Evolutionary conservation across 495 filamentous ascomycete genomes (phyloP), one percentile per base, ranked within the genome.

Genomic region (Penicillium dipodomyicola): DNA sequence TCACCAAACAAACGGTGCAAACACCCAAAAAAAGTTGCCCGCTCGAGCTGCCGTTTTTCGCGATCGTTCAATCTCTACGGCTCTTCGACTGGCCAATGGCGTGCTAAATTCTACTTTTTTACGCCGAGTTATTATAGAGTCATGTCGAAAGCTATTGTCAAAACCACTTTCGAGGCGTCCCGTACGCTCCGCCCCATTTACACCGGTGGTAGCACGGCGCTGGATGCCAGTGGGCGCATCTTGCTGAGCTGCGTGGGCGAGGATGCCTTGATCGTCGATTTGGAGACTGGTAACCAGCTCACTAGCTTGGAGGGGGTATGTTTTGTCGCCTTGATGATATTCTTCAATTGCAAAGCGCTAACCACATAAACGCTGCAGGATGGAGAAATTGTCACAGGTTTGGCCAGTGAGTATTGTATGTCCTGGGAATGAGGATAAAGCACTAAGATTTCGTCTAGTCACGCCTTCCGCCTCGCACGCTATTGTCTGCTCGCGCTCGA

Each of bases 141-240:
- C 58, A 81, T 80, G 79, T 76, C 78, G 41, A 72, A 78, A 71
- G 69, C 68, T 59, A 70, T 71, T 53, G 69, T 80, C 49, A 87
- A 90, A 78, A 97, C 92, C 23, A 95, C 95, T 40, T 99, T 96
- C 68, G 88, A 92, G 70, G 82, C 87, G 52, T 78, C 77, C 58
- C 83, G 86, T 57, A 85, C 88, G 23, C 90, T 99, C 43, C 90
- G 91, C 62, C 95, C 94, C 35, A 91, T 97, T 43, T 96, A 93
- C 70, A 95, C 92, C 29, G 93, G 94, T 54, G 94, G 94, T 47
- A 86, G 86, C 64, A 87, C 93, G 59, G 85, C 90, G 37, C 81
- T 97, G 42, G 89, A 92, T 78, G 78, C 83, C 71, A 84, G 82
- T 73, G 93, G 92, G 39, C 84, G 85, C 59, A 81, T 97, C 52